Evolutionary conservation across 1,284 basidiomycete species (phyloP).

Genomic region (Sphagnurus paluster): DNA sequence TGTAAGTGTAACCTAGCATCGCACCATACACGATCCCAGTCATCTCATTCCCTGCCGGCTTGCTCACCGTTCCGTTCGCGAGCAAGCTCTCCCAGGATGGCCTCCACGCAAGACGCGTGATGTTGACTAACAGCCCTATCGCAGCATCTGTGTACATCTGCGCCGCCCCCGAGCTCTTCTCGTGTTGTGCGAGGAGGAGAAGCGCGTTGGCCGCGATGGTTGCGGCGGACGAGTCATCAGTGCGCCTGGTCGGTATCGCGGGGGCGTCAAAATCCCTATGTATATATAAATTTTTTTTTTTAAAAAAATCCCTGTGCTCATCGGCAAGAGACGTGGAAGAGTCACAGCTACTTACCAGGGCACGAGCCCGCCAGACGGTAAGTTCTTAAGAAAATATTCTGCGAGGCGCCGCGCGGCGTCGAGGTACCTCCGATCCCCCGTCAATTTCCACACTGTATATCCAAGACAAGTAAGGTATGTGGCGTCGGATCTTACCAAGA

Average conservation of each 20-base stretch:
- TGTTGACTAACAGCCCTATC: slow-evolving; percentile 51
- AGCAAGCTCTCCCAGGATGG: slow-evolving; percentile 21
- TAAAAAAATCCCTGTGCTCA: no score
- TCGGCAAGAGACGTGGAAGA: no score
- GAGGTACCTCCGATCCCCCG: slow-evolving; percentile 50
- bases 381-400: slow-evolving; percentile 53
- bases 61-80: slow-evolving; percentile 20
- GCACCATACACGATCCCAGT: slow-evolving; percentile 17
- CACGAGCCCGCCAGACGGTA: slow-evolving; percentile 58
- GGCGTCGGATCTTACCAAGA: neutral
- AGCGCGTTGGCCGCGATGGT: slow-evolving; percentile 59
- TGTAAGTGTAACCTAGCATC: neutral
- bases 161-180: slow-evolving; percentile 36
- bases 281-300: no score
- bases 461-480: neutral
- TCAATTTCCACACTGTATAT: slow-evolving; percentile 56
- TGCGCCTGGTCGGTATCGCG: slow-evolving; percentile 42
- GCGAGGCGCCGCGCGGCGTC: slow-evolving; percentile 59
- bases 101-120: slow-evolving; percentile 18
- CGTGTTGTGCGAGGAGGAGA: slow-evolving; percentile 56
- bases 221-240: slow-evolving; percentile 69
- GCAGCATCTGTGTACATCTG: slow-evolving; percentile 51
- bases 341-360: slow-evolving; percentile 49
- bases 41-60: slow-evolving; percentile 16
- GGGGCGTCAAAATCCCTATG: slow-evolving; percentile 79